These are phyloP conservation scores for Suzukiozyma palmioleophila DNA, from an alignment of 1,139 yeast species.

Conservation along the genomic window DNA sequence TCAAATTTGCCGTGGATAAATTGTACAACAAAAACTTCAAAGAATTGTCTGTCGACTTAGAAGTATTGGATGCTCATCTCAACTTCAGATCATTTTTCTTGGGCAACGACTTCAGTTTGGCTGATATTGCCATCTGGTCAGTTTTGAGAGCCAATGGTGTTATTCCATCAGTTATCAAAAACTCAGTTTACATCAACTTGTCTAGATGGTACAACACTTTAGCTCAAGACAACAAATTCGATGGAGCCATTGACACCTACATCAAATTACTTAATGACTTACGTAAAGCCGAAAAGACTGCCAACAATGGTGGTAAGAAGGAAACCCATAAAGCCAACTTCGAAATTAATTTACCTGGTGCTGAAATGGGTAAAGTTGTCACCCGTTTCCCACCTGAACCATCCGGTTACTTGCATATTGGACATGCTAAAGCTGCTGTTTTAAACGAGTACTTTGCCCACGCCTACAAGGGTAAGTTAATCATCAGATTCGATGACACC, in stretches of 20 bases:
- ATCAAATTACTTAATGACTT: slow-evolving; percentile 67
- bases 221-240: slow-evolving; percentile 60
- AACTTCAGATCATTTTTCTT: slow-evolving; percentile 78
- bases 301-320: slow-evolving; percentile 57
- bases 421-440: slow-evolving; percentile 96
- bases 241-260: slow-evolving; percentile 64
- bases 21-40: slow-evolving; percentile 84
- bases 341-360: slow-evolving; percentile 88
- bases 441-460: slow-evolving; percentile 94
- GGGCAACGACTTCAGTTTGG: slow-evolving; percentile 63
- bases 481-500: slow-evolving; percentile 94
- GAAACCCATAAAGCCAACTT: slow-evolving; percentile 85
- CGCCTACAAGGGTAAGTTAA: slow-evolving; percentile 88
- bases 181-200: slow-evolving; percentile 75
- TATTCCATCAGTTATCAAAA: slow-evolving; percentile 86
- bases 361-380: slow-evolving; percentile 88
- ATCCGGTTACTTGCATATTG: slow-evolving; percentile 89
- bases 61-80: slow-evolving; percentile 69
- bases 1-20: slow-evolving; percentile 61
- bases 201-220: slow-evolving; percentile 90
- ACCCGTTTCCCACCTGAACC: slow-evolving; percentile 95
- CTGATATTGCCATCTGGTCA: slow-evolving; percentile 93
- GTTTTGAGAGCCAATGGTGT: slow-evolving; percentile 87
- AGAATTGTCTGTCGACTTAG: slow-evolving; percentile 70
- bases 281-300: slow-evolving; percentile 57